Conservation (phyloP, 441 rosid genomes). For the Omphalea diandra region DNA sequence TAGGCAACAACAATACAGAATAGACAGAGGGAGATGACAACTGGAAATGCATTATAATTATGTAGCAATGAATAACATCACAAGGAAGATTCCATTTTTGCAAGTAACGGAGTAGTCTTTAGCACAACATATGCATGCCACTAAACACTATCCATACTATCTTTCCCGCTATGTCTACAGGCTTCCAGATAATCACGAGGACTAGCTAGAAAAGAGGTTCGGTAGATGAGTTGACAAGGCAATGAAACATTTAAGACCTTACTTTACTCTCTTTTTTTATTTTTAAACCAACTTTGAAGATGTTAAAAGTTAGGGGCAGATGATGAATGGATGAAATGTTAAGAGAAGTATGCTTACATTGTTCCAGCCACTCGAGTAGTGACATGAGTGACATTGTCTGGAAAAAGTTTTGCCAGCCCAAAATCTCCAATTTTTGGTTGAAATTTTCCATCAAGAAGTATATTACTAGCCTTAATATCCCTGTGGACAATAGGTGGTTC, state of each 20-base stretch:
- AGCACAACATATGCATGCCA: background rate
- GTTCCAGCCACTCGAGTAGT: constrained; percentile 88
- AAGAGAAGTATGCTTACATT: constrained; percentile 40
- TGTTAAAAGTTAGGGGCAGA: background rate
- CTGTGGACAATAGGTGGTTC: constrained; percentile 69
- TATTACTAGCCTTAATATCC: constrained; percentile 75
- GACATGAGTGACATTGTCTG: constrained; percentile 71
- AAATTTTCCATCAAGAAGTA: constrained; percentile 60
- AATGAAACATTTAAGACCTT: background rate
- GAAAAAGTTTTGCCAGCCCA: constrained; percentile 78
- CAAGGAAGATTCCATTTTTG: background rate
- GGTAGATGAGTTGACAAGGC: background rate
- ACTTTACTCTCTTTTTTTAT: too few species aligned
- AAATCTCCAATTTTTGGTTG: constrained; percentile 72
- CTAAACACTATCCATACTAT: background rate
- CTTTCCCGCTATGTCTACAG: background rate
- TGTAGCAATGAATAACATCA: background rate
- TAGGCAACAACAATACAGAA: background rate
- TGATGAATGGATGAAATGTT: constrained; percentile 19
- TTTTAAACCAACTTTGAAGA: constrained; percentile 3
- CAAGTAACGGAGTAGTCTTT: background rate
- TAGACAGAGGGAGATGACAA: background rate
- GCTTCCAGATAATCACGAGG: background rate
- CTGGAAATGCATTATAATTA: background rate
- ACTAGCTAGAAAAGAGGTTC: background rate